Conservation (phyloP, 2,329 filamentous ascomycete species). For the Monilinia polystroma region DNA sequence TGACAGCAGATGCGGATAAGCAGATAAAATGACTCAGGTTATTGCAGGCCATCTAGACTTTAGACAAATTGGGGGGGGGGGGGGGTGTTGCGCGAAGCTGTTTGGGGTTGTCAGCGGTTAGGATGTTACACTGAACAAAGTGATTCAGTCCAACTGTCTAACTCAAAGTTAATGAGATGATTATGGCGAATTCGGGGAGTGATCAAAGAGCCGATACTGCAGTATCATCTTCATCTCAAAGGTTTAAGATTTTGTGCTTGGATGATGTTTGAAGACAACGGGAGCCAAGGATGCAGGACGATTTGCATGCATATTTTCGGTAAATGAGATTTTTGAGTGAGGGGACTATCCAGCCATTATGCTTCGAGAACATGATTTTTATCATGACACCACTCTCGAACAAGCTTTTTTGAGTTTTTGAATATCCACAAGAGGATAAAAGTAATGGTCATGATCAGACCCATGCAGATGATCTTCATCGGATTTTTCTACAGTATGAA, state of each 20-base stretch:
- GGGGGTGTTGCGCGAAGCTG: conserved; percentile 9
- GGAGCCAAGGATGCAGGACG: conserved; percentile 13
- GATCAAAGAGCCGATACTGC: background rate
- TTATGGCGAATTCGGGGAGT: background rate
- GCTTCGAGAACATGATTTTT: conserved; percentile 1
- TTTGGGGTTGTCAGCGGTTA: conserved; percentile 17
- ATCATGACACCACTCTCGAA: conserved; percentile 4
- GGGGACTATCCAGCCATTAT: background rate
- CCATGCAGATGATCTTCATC: background rate
- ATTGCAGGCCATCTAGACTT: conserved; percentile 16
- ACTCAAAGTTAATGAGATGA: background rate
- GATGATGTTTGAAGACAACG: conserved; percentile 11
- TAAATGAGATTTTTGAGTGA: conserved; percentile 17
- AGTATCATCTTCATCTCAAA: background rate
- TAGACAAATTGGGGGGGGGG: background rate
- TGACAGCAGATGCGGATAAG: conserved; percentile 22
- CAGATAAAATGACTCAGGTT: conserved; percentile 22
- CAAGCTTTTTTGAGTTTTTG: conserved; percentile 11
- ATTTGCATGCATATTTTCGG: conserved; percentile 19
- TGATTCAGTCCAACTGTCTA: conserved; percentile 16
- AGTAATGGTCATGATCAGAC: background rate
- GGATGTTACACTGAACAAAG: background rate
- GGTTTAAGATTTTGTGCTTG: background rate
- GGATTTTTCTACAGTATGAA: background rate
- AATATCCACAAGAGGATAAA: background rate